These are phyloP conservation scores for Phialocephala subalpina DNA, from an alignment of 2,329 filamentous ascomycete genomes.

Conservation along the genomic window DNA sequence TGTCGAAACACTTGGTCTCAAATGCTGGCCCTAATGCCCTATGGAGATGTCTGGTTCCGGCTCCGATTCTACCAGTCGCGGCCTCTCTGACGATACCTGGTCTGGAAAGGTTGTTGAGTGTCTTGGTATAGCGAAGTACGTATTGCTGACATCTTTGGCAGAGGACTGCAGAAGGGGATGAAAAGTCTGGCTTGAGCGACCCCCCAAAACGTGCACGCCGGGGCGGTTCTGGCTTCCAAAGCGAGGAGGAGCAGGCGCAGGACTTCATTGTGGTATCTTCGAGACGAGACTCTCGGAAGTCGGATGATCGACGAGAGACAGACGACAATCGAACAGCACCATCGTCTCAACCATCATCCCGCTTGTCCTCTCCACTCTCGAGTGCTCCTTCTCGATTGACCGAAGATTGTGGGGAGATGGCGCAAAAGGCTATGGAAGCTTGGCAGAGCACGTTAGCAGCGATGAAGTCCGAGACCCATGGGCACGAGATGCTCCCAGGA, in stretches of 20 bases:
- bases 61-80: slow-evolving; percentile 5
- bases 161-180: slow-evolving; percentile 4
- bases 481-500: not conserved
- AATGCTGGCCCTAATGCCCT: not conserved
- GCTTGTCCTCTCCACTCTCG: slow-evolving; percentile 1
- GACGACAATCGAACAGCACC: not conserved
- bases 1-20: not conserved
- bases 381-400: not conserved
- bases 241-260: not conserved
- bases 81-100: not conserved
- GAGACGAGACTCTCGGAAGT: not conserved
- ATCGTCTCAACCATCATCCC: not conserved
- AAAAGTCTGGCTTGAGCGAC: not conserved
- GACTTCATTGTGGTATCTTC: not conserved
- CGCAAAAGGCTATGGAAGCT: slow-evolving; percentile 13
- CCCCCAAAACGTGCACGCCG: not conserved
- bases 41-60: slow-evolving; percentile 12
- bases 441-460: slow-evolving; percentile 6
- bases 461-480: not conserved
- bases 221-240: not conserved
- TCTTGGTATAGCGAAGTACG: not conserved
- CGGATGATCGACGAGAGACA: not conserved
- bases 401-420: slow-evolving; percentile 7
- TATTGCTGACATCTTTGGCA: not conserved
- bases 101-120: slow-evolving; percentile 17